Evolutionary conservation across 139 green algal genomes (phyloP).

Genomic region (Choricystis sp.): DNA sequence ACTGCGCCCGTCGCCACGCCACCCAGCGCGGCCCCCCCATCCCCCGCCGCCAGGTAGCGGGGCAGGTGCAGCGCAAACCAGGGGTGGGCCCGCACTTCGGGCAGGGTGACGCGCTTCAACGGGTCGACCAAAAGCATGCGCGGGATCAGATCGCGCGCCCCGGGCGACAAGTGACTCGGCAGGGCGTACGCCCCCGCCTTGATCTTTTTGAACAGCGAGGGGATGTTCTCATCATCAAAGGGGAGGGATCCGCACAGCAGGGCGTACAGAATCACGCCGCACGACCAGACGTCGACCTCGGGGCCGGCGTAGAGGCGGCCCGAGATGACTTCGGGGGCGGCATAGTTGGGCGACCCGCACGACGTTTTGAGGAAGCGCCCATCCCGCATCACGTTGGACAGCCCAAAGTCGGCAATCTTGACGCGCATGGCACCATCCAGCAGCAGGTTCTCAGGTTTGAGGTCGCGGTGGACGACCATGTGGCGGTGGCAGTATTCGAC

Average conservation of each 20-base stretch:
- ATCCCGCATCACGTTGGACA: constrained; percentile 97
- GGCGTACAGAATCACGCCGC: constrained; percentile 97
- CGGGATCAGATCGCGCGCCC: constrained; percentile 90
- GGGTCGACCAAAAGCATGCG: constrained; percentile 97
- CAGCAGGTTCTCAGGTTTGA: constrained; percentile 97
- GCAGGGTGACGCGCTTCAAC: constrained; percentile 97
- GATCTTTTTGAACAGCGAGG: constrained; percentile 99
- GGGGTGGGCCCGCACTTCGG: constrained; percentile 86
- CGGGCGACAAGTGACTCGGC: constrained; percentile 78
- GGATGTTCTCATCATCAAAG: constrained; percentile 99
- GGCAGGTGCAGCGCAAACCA: constrained; percentile 93
- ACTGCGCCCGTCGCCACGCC: constrained; percentile 18
- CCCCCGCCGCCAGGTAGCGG: constrained; percentile 55
- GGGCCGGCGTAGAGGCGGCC: constrained; percentile 91
- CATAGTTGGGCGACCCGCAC: constrained; percentile 96
- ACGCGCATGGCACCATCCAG: constrained; percentile 76
- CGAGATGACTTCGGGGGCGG: constrained; percentile 94
- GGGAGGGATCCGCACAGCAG: constrained; percentile 93
- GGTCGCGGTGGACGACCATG: constrained; percentile 81
- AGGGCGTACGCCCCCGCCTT: constrained; percentile 95
- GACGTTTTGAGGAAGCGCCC: constrained; percentile 97
- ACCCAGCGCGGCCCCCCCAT: not conserved
- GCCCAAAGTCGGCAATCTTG: constrained; percentile 94
- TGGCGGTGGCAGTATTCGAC: constrained; percentile 97
- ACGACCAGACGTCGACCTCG: constrained; percentile 98